Evolutionary conservation across 2,329 filamentous ascomycete species (phyloP), one percentile per base, ranked within the genome.

Genomic region (Paraphaeosphaeria sporulosa): DNA sequence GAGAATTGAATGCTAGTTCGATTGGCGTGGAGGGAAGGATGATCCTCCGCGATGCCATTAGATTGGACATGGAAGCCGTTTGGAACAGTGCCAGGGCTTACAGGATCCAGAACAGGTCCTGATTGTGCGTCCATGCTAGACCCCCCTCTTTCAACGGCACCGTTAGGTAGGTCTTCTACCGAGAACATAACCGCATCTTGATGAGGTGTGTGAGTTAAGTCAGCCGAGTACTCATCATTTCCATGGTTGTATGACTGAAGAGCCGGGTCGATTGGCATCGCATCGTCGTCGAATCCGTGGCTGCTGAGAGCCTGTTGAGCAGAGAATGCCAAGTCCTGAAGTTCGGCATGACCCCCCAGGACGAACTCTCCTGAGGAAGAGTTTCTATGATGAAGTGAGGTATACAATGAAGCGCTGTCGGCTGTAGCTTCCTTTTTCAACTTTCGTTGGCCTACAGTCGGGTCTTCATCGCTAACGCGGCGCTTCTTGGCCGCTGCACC

Each of bases 401-500:
- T 67, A 23, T 74, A 63, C 46, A 64, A 51, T 27, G 71, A 61
- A 12, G 67, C 68, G 27, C 63, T 64, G 13, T 72, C 67, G 21
- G 56, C 44, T 52, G 68, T 61, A 51, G 68, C 66, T 52, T 74
- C 72, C 46, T 69, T 67, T 56, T 71, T 73, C 64, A 74, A 64
- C 57, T 73, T 71, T 32, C 61, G 61, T 57, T 70, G 74, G 19
- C 60, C 48, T 9, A 64, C 48, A 47, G 61, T 60, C 10, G 67
- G 63, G 40, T 73, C 70, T 21, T 71, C 72, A 25, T 76, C 73
- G 57, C 75, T 76, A 58, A 73, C 64, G 56, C 84, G 81, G 61
- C 85, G 83, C 72, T 87, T 88, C 42, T 81, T 78, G n/a, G 81
- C 81, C n/a, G 78, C 79, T 34, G 84, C 83, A 15, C 84, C 86